Conservation (phyloP, 331 rosid species). For the Prunus yedoensis region DNA sequence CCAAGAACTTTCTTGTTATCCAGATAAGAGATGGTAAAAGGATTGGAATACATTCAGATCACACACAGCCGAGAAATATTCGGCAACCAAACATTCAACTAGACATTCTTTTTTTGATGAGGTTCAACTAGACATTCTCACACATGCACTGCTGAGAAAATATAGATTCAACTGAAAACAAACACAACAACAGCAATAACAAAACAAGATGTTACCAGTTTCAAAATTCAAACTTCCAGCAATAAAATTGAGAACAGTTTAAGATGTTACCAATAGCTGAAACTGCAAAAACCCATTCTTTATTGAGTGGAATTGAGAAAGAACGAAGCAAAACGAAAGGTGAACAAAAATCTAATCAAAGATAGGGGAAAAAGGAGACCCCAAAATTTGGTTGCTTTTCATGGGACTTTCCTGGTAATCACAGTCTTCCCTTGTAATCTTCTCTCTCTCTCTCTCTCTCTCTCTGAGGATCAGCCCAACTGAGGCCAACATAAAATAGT, state of each 20-base stretch:
- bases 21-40: slow-evolving; percentile 15
- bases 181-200: slow-evolving; percentile 1
- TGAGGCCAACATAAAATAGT: slow-evolving; percentile 20
- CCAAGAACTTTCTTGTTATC: slow-evolving; percentile 25
- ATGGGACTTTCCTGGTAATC: slow-evolving; percentile 21
- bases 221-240: neutral
- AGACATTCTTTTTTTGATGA: slow-evolving; percentile 13
- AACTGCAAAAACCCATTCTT: slow-evolving; percentile 22
- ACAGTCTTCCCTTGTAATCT: slow-evolving; percentile 15
- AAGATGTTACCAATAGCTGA: slow-evolving; percentile 24
- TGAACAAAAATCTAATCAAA: neutral
- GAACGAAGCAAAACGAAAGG: neutral
- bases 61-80: slow-evolving; percentile 33
- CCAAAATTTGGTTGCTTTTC: slow-evolving; percentile 19
- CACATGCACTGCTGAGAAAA: slow-evolving; percentile 4
- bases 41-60: slow-evolving; percentile 45
- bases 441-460: slow-evolving; percentile 1
- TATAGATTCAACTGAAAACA: slow-evolving; percentile 3
- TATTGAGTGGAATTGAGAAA: neutral
- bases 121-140: slow-evolving; percentile 27
- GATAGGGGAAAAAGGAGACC: neutral
- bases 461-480: slow-evolving; percentile 6
- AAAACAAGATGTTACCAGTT: neutral
- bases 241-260: slow-evolving; percentile 8
- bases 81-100: slow-evolving; percentile 31